phyloP scores from a whole-genome alignment of 2,329 filamentous ascomycete species.

The Penicillium palitans region DNA sequence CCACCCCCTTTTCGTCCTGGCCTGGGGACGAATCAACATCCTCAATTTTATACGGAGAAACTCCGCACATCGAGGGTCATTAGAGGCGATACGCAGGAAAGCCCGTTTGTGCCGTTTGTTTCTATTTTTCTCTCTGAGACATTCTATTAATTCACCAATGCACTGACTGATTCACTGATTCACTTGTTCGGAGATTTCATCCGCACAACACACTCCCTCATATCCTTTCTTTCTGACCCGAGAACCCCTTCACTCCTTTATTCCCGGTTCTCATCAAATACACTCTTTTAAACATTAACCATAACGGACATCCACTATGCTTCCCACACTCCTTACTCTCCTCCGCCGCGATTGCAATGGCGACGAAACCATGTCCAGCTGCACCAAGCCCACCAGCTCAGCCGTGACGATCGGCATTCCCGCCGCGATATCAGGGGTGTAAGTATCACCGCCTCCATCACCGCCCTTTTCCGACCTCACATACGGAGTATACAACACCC shows the following conservation, averaged over 20 bases:
- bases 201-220: conserved; percentile 1
- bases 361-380: conserved; percentile 10
- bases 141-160: neutral
- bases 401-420: conserved; percentile 10
- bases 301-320: neutral
- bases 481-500: neutral
- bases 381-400: conserved; percentile 10
- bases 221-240: neutral
- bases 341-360: conserved; percentile 10
- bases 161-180: too few species aligned
- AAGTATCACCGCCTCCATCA: neutral
- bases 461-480: neutral
- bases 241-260: conserved; percentile 5
- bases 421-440: conserved; percentile 10
- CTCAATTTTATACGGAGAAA: neutral
- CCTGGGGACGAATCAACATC: neutral
- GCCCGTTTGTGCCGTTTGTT: neutral
- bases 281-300: neutral
- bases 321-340: conserved; percentile 6
- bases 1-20: conserved; percentile 12
- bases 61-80: neutral
- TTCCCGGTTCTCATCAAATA: neutral
- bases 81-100: neutral
- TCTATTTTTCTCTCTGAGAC: neutral
- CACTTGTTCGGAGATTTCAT: neutral